Evolutionary conservation across 2,329 filamentous ascomycete species (phyloP), one percentile per base, ranked within the genome.

Genomic region (Talaromyces sp.): DNA sequence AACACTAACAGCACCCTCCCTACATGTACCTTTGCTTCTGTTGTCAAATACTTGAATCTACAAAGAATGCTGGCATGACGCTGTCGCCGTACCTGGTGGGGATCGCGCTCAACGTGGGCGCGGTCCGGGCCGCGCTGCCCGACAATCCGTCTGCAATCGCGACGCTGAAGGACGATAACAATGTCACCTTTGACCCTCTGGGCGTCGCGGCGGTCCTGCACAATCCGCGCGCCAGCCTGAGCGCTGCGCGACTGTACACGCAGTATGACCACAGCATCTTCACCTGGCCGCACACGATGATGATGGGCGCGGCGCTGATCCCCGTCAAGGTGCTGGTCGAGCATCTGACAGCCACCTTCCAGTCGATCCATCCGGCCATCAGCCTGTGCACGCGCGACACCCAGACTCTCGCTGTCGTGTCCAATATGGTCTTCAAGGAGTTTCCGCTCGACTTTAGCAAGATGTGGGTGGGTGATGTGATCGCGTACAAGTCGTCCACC

Each of bases 121-220:
- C 56, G 30, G 56, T 36, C 30, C 56, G 60, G 30, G 63, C 65
- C 40, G 61, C 61, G 34, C 64, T 64, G 2, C 65, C 65, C 28
- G 57, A 64, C 5, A 5, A 53, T 53, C 65, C 65, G 6, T 8
- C 16, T 5, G 50, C 50, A 1, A 56, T 63, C 51, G 66, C 66
- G 16, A 63, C 47, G 18, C 63, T 68, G 51, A 59, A 57, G 33
- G 51, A 61, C 51, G 65, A 66, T 4, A 60, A 51, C 27, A 52
- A 63, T 1, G 67, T 73, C 33, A 69, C 71, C 9, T 73, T 73
- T 59, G 72, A 73, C 53, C 72, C 72, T 5, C 68, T 73, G n/a
- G 72, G 70, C 47, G 72, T 73, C 18, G 72, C 72, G 0, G 72
- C 72, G 0, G 66, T 73, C 18, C 66, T 73, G 4, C 65, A 66